A percentile compares a stretch with the other conserved stretches of the same genome.
phyloP scores from a whole-genome alignment of 2,329 filamentous ascomycete genomes.

The Apiospora saccharicola region DNA sequence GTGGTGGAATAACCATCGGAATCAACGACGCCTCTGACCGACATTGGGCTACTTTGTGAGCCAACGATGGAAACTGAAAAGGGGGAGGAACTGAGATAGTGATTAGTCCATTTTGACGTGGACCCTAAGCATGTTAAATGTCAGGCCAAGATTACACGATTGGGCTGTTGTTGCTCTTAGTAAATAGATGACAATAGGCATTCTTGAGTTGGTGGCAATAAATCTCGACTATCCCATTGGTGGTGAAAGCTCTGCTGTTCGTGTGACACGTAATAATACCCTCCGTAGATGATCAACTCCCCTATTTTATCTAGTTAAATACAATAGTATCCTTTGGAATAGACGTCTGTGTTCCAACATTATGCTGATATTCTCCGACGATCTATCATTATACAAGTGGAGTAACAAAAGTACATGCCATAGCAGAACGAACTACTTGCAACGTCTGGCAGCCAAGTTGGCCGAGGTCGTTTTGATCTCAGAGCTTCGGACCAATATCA shows the following conservation, averaged over 20 bases:
- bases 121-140: neutral
- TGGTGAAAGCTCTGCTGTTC: neutral
- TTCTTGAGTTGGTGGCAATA: conserved; percentile 13
- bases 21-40: conserved; percentile 14
- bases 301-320: neutral
- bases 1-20: conserved; percentile 1
- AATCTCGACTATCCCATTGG: neutral
- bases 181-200: conserved; percentile 7
- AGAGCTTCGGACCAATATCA: too few species aligned
- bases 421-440: too few species aligned
- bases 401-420: too few species aligned
- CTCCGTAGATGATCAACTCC: neutral
- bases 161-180: conserved; percentile 8
- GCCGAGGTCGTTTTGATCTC: too few species aligned
- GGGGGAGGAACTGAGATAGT: neutral
- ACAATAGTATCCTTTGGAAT: neutral
- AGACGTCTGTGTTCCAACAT: neutral
- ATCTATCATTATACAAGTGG: neutral
- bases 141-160: conserved; percentile 1
- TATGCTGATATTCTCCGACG: neutral
- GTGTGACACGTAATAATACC: neutral
- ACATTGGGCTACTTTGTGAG: conserved; percentile 1
- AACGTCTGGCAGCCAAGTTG: too few species aligned
- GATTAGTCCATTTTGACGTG: neutral
- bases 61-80: conserved; percentile 1